Evolutionary conservation across 306 rosid species (phyloP).

Genomic region (Cicer judaicum): DNA sequence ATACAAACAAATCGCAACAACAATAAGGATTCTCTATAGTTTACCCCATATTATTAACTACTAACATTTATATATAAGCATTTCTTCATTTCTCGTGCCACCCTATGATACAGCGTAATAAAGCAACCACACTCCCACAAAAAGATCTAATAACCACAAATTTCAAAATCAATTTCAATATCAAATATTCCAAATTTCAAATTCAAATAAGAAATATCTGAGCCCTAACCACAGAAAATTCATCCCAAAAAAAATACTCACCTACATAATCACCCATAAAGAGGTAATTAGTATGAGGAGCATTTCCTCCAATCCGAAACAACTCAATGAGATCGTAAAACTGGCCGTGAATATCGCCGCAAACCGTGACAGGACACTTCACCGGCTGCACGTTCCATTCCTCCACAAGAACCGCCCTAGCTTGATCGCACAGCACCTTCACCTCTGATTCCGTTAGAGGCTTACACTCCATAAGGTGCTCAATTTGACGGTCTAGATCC

Average conservation of each 20-base stretch:
- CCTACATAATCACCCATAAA: constrained; percentile 99
- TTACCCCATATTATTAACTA: background rate
- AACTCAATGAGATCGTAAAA: constrained; percentile 96
- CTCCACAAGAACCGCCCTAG: constrained; percentile 86
- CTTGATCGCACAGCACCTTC: constrained; percentile 65
- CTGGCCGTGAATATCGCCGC: constrained; percentile 97
- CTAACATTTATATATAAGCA: background rate
- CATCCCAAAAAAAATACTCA: constrained; percentile 39
- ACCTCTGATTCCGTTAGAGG: constrained; percentile 62
- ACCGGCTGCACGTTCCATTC: constrained; percentile 99
- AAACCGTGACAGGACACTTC: constrained; percentile 95
- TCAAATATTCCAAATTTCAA: background rate
- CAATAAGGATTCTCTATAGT: background rate
- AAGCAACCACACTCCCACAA: background rate
- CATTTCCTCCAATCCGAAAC: constrained; percentile 88
- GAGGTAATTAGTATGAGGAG: constrained; percentile 95
- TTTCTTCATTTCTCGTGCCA: background rate
- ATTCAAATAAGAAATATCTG: background rate
- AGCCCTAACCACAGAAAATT: constrained; percentile 3
- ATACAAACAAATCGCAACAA: constrained; percentile 25
- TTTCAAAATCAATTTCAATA: constrained; percentile 10
- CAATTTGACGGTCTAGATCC: constrained; percentile 77
- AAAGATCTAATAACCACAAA: constrained; percentile 22
- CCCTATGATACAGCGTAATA: background rate
- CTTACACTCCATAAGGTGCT: constrained; percentile 71